A percentile compares a stretch with the other conserved stretches of the same genome.
These are phyloP conservation scores for Blastobotrys malaysiensis DNA, from an alignment of 1,139 yeast species.

Conservation along the genomic window DNA sequence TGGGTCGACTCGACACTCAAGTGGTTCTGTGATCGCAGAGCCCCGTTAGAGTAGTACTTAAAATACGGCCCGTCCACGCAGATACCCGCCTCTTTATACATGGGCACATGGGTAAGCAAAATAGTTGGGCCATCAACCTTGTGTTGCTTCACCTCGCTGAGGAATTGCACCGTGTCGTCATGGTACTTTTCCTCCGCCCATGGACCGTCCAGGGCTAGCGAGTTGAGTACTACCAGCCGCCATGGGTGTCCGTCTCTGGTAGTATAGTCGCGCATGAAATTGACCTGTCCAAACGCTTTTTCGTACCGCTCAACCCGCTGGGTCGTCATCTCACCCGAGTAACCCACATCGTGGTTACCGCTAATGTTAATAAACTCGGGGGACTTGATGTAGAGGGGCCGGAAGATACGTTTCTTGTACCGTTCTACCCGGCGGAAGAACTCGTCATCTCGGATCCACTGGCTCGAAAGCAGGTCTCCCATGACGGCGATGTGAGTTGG, in stretches of 20 bases:
- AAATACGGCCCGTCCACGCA: constrained; percentile 83
- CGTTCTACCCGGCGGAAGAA: constrained; percentile 73
- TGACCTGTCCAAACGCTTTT: constrained; percentile 72
- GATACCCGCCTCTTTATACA: constrained; percentile 71
- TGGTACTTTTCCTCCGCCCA: constrained; percentile 31
- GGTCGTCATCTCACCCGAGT: constrained; percentile 89
- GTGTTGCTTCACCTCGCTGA: constrained; percentile 46
- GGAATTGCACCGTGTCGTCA: constrained; percentile 64
- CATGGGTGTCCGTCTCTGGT: constrained; percentile 51
- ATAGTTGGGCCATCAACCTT: constrained; percentile 74
- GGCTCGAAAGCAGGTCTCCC: constrained; percentile 93
- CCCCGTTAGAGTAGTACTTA: constrained; percentile 54
- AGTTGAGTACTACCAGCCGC: constrained; percentile 80
- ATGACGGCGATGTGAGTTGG: constrained; percentile 84
- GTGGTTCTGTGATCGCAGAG: constrained; percentile 75
- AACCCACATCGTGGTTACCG: constrained; percentile 96
- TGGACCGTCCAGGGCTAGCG: constrained; percentile 86
- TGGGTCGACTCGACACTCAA: constrained; percentile 61
- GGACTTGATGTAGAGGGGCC: constrained; percentile 21
- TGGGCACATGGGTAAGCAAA: constrained; percentile 83
- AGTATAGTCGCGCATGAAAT: constrained; percentile 57
- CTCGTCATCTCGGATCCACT: constrained; percentile 89
- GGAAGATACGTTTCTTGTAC: constrained; percentile 43
- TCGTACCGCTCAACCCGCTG: constrained; percentile 82
- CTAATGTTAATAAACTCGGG: constrained; percentile 75